Percentiles rank a stretch among this genome's conserved stretches.
Conservation (phyloP, 2,329 filamentous ascomycete genomes). For the Ophiocordyceps unilateralis region DNA sequence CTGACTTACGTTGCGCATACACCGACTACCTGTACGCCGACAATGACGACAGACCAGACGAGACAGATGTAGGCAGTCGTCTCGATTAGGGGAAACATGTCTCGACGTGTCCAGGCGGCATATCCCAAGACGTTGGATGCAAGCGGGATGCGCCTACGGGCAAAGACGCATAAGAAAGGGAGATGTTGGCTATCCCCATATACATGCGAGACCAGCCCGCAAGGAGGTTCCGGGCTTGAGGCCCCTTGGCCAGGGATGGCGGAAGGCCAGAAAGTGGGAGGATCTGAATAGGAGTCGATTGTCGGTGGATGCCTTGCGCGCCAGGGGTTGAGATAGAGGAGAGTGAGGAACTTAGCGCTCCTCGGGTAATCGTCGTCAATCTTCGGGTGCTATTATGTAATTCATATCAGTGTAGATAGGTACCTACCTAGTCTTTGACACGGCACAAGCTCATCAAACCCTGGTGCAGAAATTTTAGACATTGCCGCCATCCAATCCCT, state of each 20-base stretch:
- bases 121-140: not conserved
- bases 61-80: constrained; percentile 29
- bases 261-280: not conserved
- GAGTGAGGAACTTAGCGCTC: no score
- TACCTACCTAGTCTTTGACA: not conserved
- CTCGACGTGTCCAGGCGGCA: constrained; percentile 2
- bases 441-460: not conserved
- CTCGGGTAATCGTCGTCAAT: no score
- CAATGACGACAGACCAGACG: constrained; percentile 33
- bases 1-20: constrained; percentile 34
- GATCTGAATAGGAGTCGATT: no score
- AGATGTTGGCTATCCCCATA: no score
- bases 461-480: not conserved
- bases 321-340: no score
- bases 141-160: not conserved
- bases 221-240: not conserved
- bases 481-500: not conserved
- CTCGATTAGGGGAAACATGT: constrained; percentile 15
- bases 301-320: no score
- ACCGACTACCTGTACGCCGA: constrained; percentile 38
- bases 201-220: no score
- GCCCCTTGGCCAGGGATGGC: not conserved
- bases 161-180: not conserved
- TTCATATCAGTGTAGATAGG: no score
- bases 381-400: no score